Evolutionary conservation across 2,329 filamentous ascomycete genomes (phyloP).

Genomic region (Beauveria scarabaeidicola): DNA sequence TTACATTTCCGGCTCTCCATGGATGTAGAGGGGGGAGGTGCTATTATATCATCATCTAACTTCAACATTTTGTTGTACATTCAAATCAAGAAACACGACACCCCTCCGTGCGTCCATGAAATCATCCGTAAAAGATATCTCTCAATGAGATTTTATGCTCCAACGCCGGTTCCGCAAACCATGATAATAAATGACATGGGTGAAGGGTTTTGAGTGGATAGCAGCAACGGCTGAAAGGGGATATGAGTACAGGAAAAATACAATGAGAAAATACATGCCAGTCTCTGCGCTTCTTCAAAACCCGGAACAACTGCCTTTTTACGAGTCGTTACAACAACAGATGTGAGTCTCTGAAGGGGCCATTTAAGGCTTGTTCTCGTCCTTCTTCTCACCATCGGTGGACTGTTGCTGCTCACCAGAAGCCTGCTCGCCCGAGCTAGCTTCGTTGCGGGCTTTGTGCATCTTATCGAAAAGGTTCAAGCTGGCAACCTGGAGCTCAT

Average conservation of each 20-base stretch:
- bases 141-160: slow-evolving; percentile 41
- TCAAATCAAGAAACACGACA: slow-evolving; percentile 23
- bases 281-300: slow-evolving; percentile 27
- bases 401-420: slow-evolving; percentile 37
- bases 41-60: slow-evolving; percentile 42
- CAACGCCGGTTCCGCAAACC: slow-evolving; percentile 41
- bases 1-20: slow-evolving; percentile 10
- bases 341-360: slow-evolving; percentile 17
- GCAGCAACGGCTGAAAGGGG: slow-evolving; percentile 24
- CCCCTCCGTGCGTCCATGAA: slow-evolving; percentile 36
- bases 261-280: slow-evolving; percentile 27
- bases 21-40: slow-evolving; percentile 46
- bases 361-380: slow-evolving; percentile 57
- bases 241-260: slow-evolving; percentile 47
- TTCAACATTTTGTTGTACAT: slow-evolving; percentile 30
- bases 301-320: slow-evolving; percentile 10
- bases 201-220: slow-evolving; percentile 31
- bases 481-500: slow-evolving; percentile 91
- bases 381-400: slow-evolving; percentile 69
- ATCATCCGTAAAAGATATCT: slow-evolving; percentile 30
- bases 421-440: slow-evolving; percentile 42
- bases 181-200: slow-evolving; percentile 37
- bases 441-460: slow-evolving; percentile 85
- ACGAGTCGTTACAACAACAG: slow-evolving; percentile 18
- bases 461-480: slow-evolving; percentile 99